phyloP scores from a whole-genome alignment of 345 rosid species.

The Euphorbia pulcherrima region DNA sequence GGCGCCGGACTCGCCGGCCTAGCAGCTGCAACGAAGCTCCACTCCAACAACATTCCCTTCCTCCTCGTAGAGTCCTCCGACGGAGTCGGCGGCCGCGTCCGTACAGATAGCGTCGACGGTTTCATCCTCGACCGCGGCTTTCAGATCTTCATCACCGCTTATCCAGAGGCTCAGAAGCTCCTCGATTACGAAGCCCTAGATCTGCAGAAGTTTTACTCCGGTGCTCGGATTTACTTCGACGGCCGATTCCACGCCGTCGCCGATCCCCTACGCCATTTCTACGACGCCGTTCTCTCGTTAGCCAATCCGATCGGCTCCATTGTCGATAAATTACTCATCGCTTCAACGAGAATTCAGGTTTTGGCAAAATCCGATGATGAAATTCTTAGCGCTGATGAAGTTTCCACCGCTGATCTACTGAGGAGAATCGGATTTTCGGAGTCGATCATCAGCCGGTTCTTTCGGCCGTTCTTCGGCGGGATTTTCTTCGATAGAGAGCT shows the following conservation, averaged over 20 bases:
- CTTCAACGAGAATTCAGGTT: constrained; percentile 51
- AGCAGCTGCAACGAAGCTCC: constrained; percentile 74
- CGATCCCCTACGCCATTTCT: constrained; percentile 76
- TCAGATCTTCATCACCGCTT: constrained; percentile 93
- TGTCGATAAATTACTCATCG: constrained; percentile 71
- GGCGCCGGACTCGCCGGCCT: constrained; percentile 92
- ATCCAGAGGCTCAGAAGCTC: constrained; percentile 80
- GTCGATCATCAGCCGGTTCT: constrained; percentile 52
- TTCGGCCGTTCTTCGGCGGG: constrained; percentile 85
- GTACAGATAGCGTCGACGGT: constrained; percentile 75
- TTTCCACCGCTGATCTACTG: constrained; percentile 48
- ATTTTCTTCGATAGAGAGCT: constrained; percentile 78
- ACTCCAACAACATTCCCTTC: constrained; percentile 54
- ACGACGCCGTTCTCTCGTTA: constrained; percentile 58
- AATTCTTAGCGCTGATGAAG: constrained; percentile 45
- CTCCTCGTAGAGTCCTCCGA: constrained; percentile 78
- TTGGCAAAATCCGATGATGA: constrained; percentile 54
- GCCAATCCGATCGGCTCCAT: constrained; percentile 77
- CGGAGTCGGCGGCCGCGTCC: constrained; percentile 72
- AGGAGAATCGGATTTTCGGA: constrained; percentile 64
- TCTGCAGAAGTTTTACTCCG: constrained; percentile 70
- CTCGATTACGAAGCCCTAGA: constrained; percentile 55
- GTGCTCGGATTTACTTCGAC: constrained; percentile 57
- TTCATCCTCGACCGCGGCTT: constrained; percentile 87
- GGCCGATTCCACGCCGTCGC: constrained; percentile 77